These are phyloP conservation scores for Termitomyces sp. DNA, from an alignment of 768 basidiomycete genomes.

Conservation along the genomic window DNA sequence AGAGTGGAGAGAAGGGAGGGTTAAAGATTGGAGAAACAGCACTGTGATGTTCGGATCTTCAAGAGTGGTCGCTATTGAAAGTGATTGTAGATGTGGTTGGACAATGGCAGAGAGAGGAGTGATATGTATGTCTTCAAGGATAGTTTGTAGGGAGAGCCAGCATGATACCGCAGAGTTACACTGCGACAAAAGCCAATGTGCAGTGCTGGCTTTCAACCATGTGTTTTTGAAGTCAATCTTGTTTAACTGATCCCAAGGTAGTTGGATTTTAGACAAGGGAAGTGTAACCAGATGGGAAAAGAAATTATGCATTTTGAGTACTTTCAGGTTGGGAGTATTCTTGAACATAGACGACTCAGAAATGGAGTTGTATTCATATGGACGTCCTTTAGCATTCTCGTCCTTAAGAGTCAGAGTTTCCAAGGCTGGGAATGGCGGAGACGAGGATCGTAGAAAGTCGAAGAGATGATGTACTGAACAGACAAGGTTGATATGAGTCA, in stretches of 20 bases:
- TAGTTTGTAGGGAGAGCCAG: background rate
- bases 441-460: background rate
- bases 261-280: background rate
- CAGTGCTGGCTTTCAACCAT: background rate
- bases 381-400: too few relatives aligned
- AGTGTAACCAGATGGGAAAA: background rate
- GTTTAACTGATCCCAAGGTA: constrained; percentile 1
- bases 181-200: background rate
- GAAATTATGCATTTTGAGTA: background rate
- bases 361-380: background rate
- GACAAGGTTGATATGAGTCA: background rate
- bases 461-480: background rate
- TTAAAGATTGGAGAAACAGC: background rate
- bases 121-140: too few relatives aligned
- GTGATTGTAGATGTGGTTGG: background rate
- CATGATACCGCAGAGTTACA: background rate
- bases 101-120: background rate
- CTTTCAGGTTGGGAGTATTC: background rate
- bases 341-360: background rate
- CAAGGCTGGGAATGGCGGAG: background rate
- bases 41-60: too few relatives aligned
- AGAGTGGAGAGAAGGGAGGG: background rate
- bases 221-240: background rate
- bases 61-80: background rate
- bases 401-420: background rate